phyloP scores from a whole-genome alignment of 108 stramenopile species.

The Epipyxis sp. region DNA sequence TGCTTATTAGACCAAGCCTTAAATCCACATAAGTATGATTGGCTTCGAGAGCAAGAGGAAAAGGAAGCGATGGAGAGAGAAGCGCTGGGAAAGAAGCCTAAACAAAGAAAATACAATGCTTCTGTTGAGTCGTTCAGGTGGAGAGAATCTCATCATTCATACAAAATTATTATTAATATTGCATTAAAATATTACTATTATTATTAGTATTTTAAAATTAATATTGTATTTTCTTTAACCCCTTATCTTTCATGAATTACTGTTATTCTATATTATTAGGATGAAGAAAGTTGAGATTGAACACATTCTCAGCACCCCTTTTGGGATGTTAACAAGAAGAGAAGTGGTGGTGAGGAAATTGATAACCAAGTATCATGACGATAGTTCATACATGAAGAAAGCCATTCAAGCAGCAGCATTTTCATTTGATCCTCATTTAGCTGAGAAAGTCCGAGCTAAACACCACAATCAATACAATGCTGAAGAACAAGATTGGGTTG shows the following conservation, averaged over 20 bases:
- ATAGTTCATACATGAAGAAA: conserved; percentile 32
- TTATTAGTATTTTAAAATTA: no score
- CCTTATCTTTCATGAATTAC: no score
- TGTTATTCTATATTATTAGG: conserved; percentile 16
- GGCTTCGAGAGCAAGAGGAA: conserved; percentile 40
- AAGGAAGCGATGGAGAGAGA: neutral
- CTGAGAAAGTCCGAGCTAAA: conserved; percentile 34
- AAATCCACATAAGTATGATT: conserved; percentile 43
- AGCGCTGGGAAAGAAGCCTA: conserved; percentile 34
- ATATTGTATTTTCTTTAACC: no score
- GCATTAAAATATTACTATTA: no score
- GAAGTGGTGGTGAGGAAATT: conserved; percentile 52
- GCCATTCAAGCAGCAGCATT: conserved; percentile 3
- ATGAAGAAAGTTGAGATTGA: conserved; percentile 43
- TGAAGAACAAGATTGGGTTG: conserved; percentile 50
- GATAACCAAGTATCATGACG: conserved; percentile 52
- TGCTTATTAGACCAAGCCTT: conserved; percentile 41
- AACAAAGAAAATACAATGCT: conserved; percentile 23
- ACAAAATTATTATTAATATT: no score
- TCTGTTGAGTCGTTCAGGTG: neutral
- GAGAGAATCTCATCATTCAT: no score
- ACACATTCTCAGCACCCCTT: conserved; percentile 36
- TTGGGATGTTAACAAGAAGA: conserved; percentile 40
- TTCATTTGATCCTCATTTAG: conserved; percentile 39
- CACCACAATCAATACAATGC: conserved; percentile 26